Evolutionary conservation across 83 land plant species (phyloP).

Genomic region (Diphasiastrum complanatum): DNA sequence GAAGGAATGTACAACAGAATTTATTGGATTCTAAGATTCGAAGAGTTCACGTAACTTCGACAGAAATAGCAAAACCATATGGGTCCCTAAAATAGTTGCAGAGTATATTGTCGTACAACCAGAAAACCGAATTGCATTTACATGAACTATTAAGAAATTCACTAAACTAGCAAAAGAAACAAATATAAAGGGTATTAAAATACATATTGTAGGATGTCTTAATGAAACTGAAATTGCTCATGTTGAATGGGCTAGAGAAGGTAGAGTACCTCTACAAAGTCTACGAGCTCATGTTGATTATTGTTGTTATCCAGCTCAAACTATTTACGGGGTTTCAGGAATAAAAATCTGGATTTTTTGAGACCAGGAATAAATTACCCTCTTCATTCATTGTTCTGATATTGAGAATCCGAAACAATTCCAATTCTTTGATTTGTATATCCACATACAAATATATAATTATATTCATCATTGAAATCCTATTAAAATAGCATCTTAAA

Average conservation of each 20-base stretch:
- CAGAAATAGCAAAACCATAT: no score
- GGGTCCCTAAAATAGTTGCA: no score
- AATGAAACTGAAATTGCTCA: not conserved
- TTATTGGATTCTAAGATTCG: no score
- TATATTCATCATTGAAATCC: no score
- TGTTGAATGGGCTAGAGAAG: constrained; percentile 2
- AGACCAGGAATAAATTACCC: not conserved
- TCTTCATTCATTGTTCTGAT: not conserved
- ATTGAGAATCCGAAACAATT: no score
- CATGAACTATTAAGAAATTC: not conserved
- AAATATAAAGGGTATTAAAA: not conserved
- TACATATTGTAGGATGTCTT: not conserved
- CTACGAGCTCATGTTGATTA: no score
- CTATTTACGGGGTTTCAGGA: not conserved
- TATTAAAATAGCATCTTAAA: no score
- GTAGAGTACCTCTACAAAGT: not conserved
- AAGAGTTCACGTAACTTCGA: no score
- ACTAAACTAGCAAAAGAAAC: not conserved
- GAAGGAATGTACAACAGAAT: no score
- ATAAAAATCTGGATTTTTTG: not conserved
- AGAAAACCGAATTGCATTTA: not conserved
- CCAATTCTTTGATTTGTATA: no score
- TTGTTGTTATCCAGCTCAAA: not conserved
- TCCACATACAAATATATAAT: no score
- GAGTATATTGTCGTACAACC: no score